Conservation (phyloP, 495 filamentous ascomycete genomes). For the Articulospora tetracladia region DNA sequence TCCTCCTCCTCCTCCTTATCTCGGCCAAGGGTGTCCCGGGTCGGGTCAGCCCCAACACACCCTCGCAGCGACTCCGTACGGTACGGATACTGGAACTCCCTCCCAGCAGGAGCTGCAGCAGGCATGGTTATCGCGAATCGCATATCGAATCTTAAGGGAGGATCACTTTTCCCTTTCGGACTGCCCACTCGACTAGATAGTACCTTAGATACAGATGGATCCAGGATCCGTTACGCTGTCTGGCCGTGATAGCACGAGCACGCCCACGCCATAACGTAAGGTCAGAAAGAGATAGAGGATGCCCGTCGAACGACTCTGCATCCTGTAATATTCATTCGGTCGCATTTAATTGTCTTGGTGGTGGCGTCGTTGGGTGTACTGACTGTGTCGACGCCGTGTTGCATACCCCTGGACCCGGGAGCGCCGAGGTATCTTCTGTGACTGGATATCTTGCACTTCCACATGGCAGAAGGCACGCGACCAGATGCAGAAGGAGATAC, state of each 20-base stretch:
- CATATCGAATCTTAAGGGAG: not conserved
- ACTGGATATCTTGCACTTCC: not conserved
- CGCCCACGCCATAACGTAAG: no score
- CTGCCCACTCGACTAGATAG: not conserved
- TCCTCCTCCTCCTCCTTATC: not conserved
- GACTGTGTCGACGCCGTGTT: no score
- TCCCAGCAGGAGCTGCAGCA: not conserved
- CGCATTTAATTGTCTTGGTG: no score
- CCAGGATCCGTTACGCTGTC: no score
- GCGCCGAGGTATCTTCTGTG: not conserved
- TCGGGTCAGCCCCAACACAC: not conserved
- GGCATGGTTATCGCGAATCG: not conserved
- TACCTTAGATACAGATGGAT: no score
- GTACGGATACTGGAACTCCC: no score
- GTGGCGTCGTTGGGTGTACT: no score
- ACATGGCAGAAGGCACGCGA: not conserved
- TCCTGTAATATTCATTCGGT: no score
- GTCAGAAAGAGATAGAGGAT: no score
- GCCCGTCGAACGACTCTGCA: no score
- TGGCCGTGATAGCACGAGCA: no score
- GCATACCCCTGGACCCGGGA: not conserved
- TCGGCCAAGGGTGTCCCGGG: not conserved
- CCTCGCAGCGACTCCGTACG: no score
- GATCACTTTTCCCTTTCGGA: slow-evolving; percentile 1
- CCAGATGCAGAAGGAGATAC: not conserved